Base-by-base conservation (phyloP, 2,329 filamentous ascomycete species). In the Botrytis deweyae region DNA sequence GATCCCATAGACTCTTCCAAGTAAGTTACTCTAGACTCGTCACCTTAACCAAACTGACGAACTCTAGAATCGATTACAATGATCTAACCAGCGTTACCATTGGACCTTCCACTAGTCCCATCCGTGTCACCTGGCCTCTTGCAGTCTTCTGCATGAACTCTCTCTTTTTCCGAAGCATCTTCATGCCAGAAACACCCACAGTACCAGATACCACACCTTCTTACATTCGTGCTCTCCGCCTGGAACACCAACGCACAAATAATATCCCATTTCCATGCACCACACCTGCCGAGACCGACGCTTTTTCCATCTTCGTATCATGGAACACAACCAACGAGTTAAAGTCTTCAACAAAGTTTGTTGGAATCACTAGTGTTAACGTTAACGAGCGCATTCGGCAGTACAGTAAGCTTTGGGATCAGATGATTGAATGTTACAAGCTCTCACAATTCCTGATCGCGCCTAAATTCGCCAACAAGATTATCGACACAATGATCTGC, bases 101-200 rank as follows among this genome's bases (percentile, higher is more conserved):
- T 5, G 65, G 65, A 14, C 2, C 36, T 29, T 3, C 49, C 36
- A 22, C 36, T 1, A 20, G 5, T 12, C 46, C 25, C 0, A 18
- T 55, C 0, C 36, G 16, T 4, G 8, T 58, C 20, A 68, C 10
- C 36, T 58, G 46, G 46, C 65, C 65, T 16, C 16, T 42, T 9
- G 52, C 52, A 40, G 16, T 42, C 36, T 55, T 68, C 6, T 55
- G 65, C 18, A n/a, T 52, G 20, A 68, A 29, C 65, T 68, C 65
- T 5, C 46, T 58, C 25, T 68, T 68, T n/a, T 68, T 68, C 36
- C 65, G 65, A 5, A 68, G 8, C 25, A 68, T 68, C 5, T 68
- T 55, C 46, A n/a, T 55, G 25, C 65, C 65, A 10, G 2, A 18
- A 5, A 55, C 18, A 10, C 65, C 65, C 1, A 29, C 29, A 8